Conservation (phyloP, 1,139 yeast species). For the Taiozyma sp. region DNA sequence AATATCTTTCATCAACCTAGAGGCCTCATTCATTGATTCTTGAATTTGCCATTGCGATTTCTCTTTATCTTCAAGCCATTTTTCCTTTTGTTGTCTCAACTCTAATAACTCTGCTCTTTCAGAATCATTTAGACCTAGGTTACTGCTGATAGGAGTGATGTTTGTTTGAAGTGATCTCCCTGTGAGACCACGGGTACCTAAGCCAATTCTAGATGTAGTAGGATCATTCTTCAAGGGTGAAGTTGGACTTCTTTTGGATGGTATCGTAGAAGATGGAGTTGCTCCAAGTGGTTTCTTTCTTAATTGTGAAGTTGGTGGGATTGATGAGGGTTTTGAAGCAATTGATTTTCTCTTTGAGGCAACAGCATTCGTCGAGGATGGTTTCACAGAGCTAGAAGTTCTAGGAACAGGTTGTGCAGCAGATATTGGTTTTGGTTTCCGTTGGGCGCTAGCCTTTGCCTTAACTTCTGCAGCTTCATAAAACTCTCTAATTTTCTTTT, state of each 20-base stretch:
- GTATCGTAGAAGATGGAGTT: conserved; percentile 34
- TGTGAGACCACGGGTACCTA: conserved; percentile 26
- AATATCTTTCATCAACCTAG: conserved; percentile 40
- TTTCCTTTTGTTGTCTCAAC: conserved; percentile 47
- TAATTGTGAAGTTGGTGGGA: conserved; percentile 6
- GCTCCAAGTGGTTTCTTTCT: conserved; percentile 14
- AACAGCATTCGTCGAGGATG: conserved; percentile 1
- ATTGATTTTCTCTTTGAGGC: conserved; percentile 11
- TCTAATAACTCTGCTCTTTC: conserved; percentile 41
- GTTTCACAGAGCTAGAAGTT: conserved; percentile 2
- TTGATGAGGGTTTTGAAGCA: conserved; percentile 2
- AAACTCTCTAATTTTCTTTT: conserved; percentile 62
- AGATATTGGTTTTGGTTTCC: conserved; percentile 15
- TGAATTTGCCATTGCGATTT: conserved; percentile 35
- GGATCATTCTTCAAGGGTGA: conserved; percentile 55
- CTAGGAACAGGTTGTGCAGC: not conserved
- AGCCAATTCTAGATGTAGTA: conserved; percentile 18
- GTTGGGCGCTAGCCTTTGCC: conserved; percentile 26
- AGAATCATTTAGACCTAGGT: conserved; percentile 13
- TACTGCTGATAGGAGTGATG: not conserved
- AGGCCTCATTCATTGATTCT: conserved; percentile 39
- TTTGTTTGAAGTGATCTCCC: conserved; percentile 27
- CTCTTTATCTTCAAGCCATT: conserved; percentile 45
- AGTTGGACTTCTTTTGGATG: conserved; percentile 61
- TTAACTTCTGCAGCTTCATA: conserved; percentile 55